Percentiles rank a stretch among this genome's conserved stretches.
These are phyloP conservation scores for Senna tora DNA, from an alignment of 306 rosid species.

Conservation along the genomic window DNA sequence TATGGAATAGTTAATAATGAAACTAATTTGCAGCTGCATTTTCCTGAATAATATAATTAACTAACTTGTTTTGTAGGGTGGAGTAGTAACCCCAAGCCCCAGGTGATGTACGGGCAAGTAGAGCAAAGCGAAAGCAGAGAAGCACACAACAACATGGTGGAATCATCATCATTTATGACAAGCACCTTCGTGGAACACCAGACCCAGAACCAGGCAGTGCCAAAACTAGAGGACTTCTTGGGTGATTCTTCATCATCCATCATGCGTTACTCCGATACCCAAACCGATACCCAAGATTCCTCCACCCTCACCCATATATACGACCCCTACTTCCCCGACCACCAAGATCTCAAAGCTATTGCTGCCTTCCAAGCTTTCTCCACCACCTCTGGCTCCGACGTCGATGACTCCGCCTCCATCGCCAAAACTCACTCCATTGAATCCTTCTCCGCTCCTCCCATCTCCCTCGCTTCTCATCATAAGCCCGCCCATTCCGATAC, in stretches of 20 bases:
- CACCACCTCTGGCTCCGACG: slow-evolving; percentile 74
- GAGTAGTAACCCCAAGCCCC: slow-evolving; percentile 53
- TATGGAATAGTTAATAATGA: too few species aligned
- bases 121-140: slow-evolving; percentile 40
- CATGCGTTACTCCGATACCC: slow-evolving; percentile 62
- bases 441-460: slow-evolving; percentile 42
- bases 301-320: slow-evolving; percentile 73
- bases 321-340: slow-evolving; percentile 61
- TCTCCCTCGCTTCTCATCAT: slow-evolving; percentile 46
- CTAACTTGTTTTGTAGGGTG: slow-evolving; percentile 53
- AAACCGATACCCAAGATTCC: slow-evolving; percentile 61
- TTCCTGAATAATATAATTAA: too few species aligned
- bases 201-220: slow-evolving; percentile 47
- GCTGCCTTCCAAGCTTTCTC: slow-evolving; percentile 63
- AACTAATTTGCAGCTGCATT: too few species aligned
- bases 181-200: slow-evolving; percentile 51
- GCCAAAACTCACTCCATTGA: slow-evolving; percentile 54
- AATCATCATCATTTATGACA: slow-evolving; percentile 41
- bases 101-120: slow-evolving; percentile 37
- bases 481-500: slow-evolving; percentile 46
- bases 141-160: slow-evolving; percentile 28
- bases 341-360: slow-evolving; percentile 64
- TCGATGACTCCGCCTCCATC: slow-evolving; percentile 62
- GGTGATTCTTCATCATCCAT: slow-evolving; percentile 59
- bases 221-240: slow-evolving; percentile 72